Conservation (phyloP, 768 basidiomycete genomes). For the Mycena olivaceomarginata region DNA sequence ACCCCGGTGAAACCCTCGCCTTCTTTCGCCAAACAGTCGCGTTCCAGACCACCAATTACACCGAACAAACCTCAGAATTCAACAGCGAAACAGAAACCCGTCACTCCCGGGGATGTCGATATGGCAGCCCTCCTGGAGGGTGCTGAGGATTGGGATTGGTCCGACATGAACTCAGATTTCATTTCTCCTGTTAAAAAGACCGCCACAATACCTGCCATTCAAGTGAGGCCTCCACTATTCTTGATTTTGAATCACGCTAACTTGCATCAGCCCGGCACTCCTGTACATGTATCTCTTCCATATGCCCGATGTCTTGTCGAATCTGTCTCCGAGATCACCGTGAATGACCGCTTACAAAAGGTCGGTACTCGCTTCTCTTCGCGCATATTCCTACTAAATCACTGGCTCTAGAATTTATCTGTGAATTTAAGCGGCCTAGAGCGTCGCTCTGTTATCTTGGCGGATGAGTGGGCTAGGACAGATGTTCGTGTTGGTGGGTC, state of each 20-base stretch:
- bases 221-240: constrained; percentile 9
- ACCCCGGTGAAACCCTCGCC: constrained; percentile 52
- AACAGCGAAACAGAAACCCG: constrained; percentile 20
- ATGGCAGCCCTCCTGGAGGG: constrained; percentile 74
- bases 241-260: constrained; percentile 13
- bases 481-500: constrained; percentile 76
- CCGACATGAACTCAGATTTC: constrained; percentile 71
- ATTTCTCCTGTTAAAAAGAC: constrained; percentile 70
- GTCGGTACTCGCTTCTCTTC: constrained; percentile 51
- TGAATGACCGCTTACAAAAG: constrained; percentile 61
- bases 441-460: constrained; percentile 72
- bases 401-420: constrained; percentile 16
- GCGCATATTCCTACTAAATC: neutral
- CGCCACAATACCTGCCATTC: constrained; percentile 30
- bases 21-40: constrained; percentile 5
- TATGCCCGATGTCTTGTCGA: constrained; percentile 77
- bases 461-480: constrained; percentile 86
- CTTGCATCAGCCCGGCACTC: constrained; percentile 31
- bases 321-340: constrained; percentile 60
- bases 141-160: constrained; percentile 83
- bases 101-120: constrained; percentile 61
- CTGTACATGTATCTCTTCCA: constrained; percentile 50
- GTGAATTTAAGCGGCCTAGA: constrained; percentile 73
- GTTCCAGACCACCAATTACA: constrained; percentile 36
- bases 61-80: constrained; percentile 42